Conservation (phyloP, 2,329 filamentous ascomycete genomes). For the Sporothrix inflata region DNA sequence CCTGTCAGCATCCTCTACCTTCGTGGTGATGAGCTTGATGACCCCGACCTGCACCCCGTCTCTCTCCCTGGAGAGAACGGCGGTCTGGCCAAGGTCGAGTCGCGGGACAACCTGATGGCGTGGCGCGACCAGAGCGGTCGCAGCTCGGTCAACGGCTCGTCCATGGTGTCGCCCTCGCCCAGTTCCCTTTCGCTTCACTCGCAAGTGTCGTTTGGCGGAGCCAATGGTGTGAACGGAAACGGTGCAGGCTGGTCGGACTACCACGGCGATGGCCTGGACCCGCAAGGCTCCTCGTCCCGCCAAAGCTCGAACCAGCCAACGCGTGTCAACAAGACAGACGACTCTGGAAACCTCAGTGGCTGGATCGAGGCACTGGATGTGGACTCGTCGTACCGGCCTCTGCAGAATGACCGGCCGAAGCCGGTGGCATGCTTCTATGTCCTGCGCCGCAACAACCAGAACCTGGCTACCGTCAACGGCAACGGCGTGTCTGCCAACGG, state of each 20-base stretch:
- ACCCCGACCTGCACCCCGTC: slow-evolving; percentile 78
- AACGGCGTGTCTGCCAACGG: not conserved
- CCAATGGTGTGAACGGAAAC: slow-evolving; percentile 12
- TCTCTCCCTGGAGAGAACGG: slow-evolving; percentile 68
- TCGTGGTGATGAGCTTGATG: slow-evolving; percentile 75
- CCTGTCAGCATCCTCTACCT: slow-evolving; percentile 79
- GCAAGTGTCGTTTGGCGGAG: slow-evolving; percentile 53
- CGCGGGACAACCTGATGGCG: slow-evolving; percentile 49
- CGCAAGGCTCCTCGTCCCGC: slow-evolving; percentile 50
- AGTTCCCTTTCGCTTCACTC: slow-evolving; percentile 67
- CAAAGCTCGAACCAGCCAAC: slow-evolving; percentile 58
- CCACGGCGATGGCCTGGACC: slow-evolving; percentile 26
- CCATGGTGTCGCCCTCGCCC: slow-evolving; percentile 67
- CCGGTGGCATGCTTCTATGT: slow-evolving; percentile 88
- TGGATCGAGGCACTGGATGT: slow-evolving; percentile 93
- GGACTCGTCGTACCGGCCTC: slow-evolving; percentile 82
- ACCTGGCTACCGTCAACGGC: not conserved
- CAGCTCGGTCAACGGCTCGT: slow-evolving; percentile 63
- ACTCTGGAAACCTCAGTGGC: slow-evolving; percentile 68
- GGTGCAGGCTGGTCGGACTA: slow-evolving; percentile 29
- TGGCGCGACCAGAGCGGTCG: slow-evolving; percentile 59
- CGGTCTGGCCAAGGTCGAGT: slow-evolving; percentile 60
- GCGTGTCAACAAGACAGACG: slow-evolving; percentile 58
- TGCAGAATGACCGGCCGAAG: slow-evolving; percentile 68
- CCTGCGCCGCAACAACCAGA: slow-evolving; percentile 55